These are phyloP conservation scores for Nidularia pulvinata DNA, from an alignment of 768 basidiomycete genomes.

Conservation along the genomic window DNA sequence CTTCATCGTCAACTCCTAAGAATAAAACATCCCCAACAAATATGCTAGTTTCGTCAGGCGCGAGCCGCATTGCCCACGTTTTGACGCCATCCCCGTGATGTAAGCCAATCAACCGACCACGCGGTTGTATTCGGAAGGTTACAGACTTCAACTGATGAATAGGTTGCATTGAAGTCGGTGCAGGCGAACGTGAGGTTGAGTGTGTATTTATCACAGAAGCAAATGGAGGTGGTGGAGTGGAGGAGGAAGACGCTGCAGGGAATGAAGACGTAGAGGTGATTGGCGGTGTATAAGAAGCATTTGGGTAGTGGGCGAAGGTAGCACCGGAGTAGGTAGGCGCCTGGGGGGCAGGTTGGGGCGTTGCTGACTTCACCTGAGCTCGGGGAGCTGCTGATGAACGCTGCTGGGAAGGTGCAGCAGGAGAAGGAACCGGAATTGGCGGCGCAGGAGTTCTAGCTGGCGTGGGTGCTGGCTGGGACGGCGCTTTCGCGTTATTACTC, in stretches of 20 bases:
- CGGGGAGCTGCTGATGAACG: conserved; percentile 9
- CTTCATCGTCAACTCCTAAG: conserved; percentile 56
- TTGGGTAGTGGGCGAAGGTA: conserved; percentile 51
- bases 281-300: conserved; percentile 47
- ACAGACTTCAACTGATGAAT: conserved; percentile 52
- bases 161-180: conserved; percentile 29
- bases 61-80: conserved; percentile 69
- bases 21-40: conserved; percentile 54
- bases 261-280: conserved; percentile 14
- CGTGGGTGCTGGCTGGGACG: conserved; percentile 15
- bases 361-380: conserved; percentile 17
- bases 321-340: conserved; percentile 29
- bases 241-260: conserved; percentile 13
- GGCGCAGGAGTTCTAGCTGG: conserved; percentile 17
- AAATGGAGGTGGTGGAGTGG: conserved; percentile 16
- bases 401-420: conserved; percentile 23
- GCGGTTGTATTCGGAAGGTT: conserved; percentile 55
- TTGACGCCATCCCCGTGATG: conserved; percentile 73
- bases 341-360: conserved; percentile 28
- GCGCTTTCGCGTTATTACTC: conserved; percentile 6
- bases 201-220: conserved; percentile 18
- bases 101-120: conserved; percentile 54
- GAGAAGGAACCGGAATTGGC: conserved; percentile 9
- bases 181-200: conserved; percentile 35
- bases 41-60: conserved; percentile 54